Evolutionary conservation across 768 basidiomycete genomes (phyloP).

Genomic region (Boletus patriciae): DNA sequence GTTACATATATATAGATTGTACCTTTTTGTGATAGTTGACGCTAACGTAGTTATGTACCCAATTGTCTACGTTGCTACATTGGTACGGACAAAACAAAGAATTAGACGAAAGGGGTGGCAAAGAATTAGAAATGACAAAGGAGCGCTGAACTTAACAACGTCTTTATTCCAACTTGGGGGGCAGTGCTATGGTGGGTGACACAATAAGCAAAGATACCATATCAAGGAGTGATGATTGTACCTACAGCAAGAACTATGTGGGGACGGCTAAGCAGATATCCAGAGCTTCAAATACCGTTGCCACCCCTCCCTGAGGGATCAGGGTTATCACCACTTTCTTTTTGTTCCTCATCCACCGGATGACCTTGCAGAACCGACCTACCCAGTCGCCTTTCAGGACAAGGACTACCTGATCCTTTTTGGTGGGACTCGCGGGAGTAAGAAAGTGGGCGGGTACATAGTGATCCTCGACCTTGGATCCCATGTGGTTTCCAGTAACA

Average conservation of each 20-base stretch:
- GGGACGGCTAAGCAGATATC: neutral
- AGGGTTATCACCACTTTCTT: neutral
- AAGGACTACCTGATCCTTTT: neutral
- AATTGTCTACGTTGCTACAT: too few relatives aligned
- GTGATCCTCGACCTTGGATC: neutral
- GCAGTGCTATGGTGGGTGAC: too few relatives aligned
- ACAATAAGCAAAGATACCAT: too few relatives aligned
- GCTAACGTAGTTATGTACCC: too few relatives aligned
- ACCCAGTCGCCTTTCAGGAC: neutral
- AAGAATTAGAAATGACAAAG: too few relatives aligned
- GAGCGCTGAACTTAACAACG: too few relatives aligned
- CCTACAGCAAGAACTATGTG: neutral
- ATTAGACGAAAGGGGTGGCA: too few relatives aligned
- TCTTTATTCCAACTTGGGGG: too few relatives aligned
- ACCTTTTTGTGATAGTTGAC: too few relatives aligned
- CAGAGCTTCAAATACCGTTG: neutral
- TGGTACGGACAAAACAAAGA: too few relatives aligned
- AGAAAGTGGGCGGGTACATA: neutral
- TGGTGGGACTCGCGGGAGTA: neutral
- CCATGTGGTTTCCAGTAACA: neutral
- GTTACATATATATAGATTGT: too few relatives aligned
- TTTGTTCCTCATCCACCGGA: neutral
- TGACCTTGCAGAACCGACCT: neutral
- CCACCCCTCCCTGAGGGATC: neutral
- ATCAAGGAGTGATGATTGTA: too few relatives aligned